Evolutionary conservation across 1,284 basidiomycete genomes (phyloP).

Genomic region (Prillingera fragicola): DNA sequence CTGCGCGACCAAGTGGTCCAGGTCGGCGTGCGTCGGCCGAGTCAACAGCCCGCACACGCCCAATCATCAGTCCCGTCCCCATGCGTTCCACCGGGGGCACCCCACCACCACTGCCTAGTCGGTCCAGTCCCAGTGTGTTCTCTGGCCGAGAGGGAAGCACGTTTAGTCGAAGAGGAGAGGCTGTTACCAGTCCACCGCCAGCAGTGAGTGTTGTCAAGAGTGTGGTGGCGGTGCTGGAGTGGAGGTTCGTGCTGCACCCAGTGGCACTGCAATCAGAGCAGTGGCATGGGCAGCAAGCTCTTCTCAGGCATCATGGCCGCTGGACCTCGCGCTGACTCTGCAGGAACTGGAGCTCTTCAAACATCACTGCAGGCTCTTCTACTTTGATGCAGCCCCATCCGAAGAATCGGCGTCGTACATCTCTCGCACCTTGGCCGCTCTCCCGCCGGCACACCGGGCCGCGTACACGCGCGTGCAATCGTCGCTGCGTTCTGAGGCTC

Average conservation of each 20-base stretch:
- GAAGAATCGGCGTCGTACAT: conserved; percentile 31
- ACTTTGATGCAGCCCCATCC: conserved; percentile 27
- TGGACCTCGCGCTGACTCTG: background rate
- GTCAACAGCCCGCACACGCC: no score
- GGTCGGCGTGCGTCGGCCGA: no score
- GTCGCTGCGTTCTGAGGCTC: conserved; percentile 36
- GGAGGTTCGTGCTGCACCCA: no score
- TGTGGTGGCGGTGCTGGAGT: no score
- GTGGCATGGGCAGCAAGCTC: no score
- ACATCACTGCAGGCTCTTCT: conserved; percentile 40
- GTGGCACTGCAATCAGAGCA: no score
- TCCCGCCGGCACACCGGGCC: conserved; percentile 37
- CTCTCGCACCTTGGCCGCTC: conserved; percentile 30
- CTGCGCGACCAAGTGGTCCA: no score
- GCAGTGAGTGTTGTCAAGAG: conserved; percentile 15
- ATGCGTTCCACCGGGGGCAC: no score
- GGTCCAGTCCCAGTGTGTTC: conserved; percentile 9
- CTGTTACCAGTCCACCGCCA: conserved; percentile 24
- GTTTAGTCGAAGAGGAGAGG: conserved; percentile 18
- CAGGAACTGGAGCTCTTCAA: conserved; percentile 38
- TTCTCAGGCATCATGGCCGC: no score
- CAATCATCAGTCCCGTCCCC: no score
- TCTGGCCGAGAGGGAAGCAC: conserved; percentile 30
- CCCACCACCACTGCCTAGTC: conserved; percentile 9
- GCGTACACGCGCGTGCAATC: conserved; percentile 40